Conservation (phyloP, 805 yeast species). For the Teunomyces gatunensis region DNA sequence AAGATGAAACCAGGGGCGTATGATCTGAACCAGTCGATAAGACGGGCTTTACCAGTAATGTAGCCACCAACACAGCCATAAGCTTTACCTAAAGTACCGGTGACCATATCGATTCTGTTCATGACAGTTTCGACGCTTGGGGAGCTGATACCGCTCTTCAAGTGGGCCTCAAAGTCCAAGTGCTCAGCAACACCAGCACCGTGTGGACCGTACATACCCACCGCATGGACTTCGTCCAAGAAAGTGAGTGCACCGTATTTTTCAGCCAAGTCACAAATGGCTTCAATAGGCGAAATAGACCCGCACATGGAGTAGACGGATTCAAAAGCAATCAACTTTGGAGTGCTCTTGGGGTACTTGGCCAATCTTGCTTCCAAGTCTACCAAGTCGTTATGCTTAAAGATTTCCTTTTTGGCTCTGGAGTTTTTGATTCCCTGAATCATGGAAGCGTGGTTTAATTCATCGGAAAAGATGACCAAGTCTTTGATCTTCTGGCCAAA, state of each 20-base stretch:
- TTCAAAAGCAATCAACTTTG: conserved; percentile 96
- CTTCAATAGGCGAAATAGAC: conserved; percentile 89
- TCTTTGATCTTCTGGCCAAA: conserved; percentile 89
- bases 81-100: conserved; percentile 97
- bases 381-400: conserved; percentile 83
- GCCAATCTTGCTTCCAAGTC: conserved; percentile 81
- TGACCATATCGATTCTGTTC: conserved; percentile 92
- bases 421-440: conserved; percentile 93
- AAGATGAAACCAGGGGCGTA: conserved; percentile 97
- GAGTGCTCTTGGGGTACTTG: conserved; percentile 78
- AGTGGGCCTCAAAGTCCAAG: conserved; percentile 80
- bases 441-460: conserved; percentile 96
- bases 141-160: conserved; percentile 60
- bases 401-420: conserved; percentile 80
- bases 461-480: conserved; percentile 89
- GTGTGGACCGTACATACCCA: conserved; percentile 98
- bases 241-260: conserved; percentile 97
- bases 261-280: conserved; percentile 92
- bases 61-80: conserved; percentile 98
- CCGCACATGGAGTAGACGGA: conserved; percentile 99
- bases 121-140: conserved; percentile 54
- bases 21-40: conserved; percentile 94
- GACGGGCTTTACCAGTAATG: conserved; percentile 79
- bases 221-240: conserved; percentile 98
- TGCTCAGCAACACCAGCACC: conserved; percentile 99